These are phyloP conservation scores for Pseudogymnoascus sp. DNA, from an alignment of 2,329 filamentous ascomycete genomes.

Conservation along the genomic window DNA sequence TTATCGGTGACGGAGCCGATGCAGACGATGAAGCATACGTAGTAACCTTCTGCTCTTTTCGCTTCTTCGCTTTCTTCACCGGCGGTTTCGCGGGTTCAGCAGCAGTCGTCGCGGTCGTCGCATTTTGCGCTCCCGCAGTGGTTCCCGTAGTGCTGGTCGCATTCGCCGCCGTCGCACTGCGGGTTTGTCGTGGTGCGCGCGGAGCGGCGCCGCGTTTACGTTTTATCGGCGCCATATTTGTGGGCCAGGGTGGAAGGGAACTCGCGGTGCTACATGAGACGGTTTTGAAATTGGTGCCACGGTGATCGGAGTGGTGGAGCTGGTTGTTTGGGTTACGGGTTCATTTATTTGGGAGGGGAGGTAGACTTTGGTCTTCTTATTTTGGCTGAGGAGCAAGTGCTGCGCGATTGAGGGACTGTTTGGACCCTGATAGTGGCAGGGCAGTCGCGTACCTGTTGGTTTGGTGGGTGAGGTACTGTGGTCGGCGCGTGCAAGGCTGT, in stretches of 20 bases:
- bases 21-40: background rate
- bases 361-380: background rate
- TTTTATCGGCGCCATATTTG: conserved; percentile 8
- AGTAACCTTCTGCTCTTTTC: background rate
- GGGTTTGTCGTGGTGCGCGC: background rate
- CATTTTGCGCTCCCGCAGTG: background rate
- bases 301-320: background rate
- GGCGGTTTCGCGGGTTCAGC: background rate
- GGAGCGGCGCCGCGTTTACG: background rate
- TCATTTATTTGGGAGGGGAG: background rate
- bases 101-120: conserved; percentile 10
- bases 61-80: background rate
- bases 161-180: conserved; percentile 1
- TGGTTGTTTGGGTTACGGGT: background rate
- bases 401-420: conserved; percentile 8
- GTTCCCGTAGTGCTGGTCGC: background rate
- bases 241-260: background rate
- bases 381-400: background rate
- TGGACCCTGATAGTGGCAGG: background rate
- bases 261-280: background rate
- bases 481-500: background rate
- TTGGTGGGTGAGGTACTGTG: background rate
- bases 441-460: conserved; percentile 5
- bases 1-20: background rate
- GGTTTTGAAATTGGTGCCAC: background rate